Conservation (phyloP, 2,329 filamentous ascomycete species). For the Aspergillus pseudoglaucus region DNA sequence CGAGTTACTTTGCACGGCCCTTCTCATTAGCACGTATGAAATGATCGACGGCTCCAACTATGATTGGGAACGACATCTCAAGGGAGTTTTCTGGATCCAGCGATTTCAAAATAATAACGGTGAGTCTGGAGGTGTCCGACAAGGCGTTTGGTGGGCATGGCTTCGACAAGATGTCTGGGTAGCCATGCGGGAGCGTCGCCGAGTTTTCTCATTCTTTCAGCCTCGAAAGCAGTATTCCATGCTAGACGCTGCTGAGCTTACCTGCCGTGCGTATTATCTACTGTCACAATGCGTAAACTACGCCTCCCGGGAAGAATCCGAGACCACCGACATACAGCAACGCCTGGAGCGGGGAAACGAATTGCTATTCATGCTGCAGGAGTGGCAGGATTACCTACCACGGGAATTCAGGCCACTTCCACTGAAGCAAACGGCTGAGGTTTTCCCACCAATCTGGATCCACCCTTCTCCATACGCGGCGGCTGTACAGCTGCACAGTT, state of each 20-base stretch:
- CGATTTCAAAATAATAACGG: constrained; percentile 57
- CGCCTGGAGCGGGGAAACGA: constrained; percentile 43
- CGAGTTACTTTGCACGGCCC: constrained; percentile 53
- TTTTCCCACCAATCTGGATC: constrained; percentile 48
- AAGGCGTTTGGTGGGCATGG: constrained; percentile 62
- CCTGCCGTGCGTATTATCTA: constrained; percentile 49
- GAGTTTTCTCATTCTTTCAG: constrained; percentile 54
- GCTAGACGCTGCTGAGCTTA: constrained; percentile 50
- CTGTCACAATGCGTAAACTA: constrained; percentile 54
- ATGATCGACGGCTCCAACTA: constrained; percentile 56
- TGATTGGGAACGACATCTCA: constrained; percentile 57
- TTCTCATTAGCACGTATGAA: constrained; percentile 59
- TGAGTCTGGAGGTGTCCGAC: constrained; percentile 50
- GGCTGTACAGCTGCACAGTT: constrained; percentile 48
- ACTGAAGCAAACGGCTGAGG: constrained; percentile 17
- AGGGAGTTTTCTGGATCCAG: constrained; percentile 62
- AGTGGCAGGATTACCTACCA: constrained; percentile 44
- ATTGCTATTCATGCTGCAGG: constrained; percentile 44
- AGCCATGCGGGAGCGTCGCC: constrained; percentile 53
- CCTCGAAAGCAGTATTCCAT: constrained; percentile 45
- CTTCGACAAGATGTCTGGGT: constrained; percentile 61
- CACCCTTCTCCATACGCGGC: constrained; percentile 44
- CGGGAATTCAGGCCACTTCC: constrained; percentile 38
- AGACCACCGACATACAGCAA: constrained; percentile 35
- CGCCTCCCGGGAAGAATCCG: constrained; percentile 47